Evolutionary conservation across 2,329 filamentous ascomycete species (phyloP).

Genomic region (Exophiala lecanii-corni): DNA sequence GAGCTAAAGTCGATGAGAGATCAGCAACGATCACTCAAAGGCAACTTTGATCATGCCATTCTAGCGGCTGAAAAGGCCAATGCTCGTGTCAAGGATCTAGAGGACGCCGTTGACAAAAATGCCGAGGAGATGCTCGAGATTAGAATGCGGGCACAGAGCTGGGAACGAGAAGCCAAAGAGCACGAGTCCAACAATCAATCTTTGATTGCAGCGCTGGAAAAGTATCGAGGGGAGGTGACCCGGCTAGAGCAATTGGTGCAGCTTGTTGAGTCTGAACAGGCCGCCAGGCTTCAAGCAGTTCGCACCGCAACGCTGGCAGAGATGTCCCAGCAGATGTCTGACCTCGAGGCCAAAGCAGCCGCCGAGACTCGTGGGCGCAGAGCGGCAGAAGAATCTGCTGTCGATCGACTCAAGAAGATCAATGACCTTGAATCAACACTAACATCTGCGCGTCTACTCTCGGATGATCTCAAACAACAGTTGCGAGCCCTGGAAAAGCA

Average conservation of each 20-base stretch:
- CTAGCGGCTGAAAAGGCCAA: slow-evolving; percentile 35
- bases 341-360: slow-evolving; percentile 34
- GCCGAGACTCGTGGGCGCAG: slow-evolving; percentile 32
- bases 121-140: slow-evolving; percentile 42
- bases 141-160: slow-evolving; percentile 39
- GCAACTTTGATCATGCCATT: slow-evolving; percentile 42
- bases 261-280: slow-evolving; percentile 38
- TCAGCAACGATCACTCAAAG: slow-evolving; percentile 39
- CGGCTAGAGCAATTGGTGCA: slow-evolving; percentile 40
- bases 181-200: slow-evolving; percentile 39
- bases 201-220: slow-evolving; percentile 39
- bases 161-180: slow-evolving; percentile 38
- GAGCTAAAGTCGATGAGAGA: slow-evolving; percentile 35
- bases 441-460: slow-evolving; percentile 33
- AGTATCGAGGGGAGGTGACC: slow-evolving; percentile 41
- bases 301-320: slow-evolving; percentile 29
- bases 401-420: slow-evolving; percentile 33
- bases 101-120: slow-evolving; percentile 38
- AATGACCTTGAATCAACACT: slow-evolving; percentile 34
- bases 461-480: slow-evolving; percentile 33
- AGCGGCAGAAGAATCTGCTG: slow-evolving; percentile 34
- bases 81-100: slow-evolving; percentile 35
- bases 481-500: slow-evolving; percentile 30
- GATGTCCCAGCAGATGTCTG: slow-evolving; percentile 30
- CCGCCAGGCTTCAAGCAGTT: slow-evolving; percentile 36